Conservation (phyloP, 805 yeast species). For the Yarrowia sp. region DNA sequence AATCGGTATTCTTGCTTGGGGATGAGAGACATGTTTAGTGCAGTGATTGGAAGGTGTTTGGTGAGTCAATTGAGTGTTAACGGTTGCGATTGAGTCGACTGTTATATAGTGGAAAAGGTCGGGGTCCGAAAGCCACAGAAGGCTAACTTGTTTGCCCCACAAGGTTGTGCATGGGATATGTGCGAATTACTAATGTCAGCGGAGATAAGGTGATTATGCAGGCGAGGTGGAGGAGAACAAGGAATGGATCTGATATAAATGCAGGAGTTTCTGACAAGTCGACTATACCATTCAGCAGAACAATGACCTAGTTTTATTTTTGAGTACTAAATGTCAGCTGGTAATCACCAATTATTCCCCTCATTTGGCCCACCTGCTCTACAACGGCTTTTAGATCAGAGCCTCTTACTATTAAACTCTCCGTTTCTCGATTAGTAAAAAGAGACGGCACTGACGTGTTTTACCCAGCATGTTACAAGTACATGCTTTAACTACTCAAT, state of each 20-base stretch:
- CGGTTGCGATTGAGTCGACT: not conserved
- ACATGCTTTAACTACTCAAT: too few relatives aligned
- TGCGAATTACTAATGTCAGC: constrained; percentile 3
- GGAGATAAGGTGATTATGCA: constrained; percentile 26
- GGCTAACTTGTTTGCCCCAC: not conserved
- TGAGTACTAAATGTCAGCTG: too few relatives aligned
- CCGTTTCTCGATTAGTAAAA: not conserved
- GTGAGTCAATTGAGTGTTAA: not conserved
- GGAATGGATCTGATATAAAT: too few relatives aligned
- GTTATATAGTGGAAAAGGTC: not conserved
- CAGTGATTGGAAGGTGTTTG: not conserved
- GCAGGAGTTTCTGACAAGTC: too few relatives aligned
- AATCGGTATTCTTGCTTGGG: constrained; percentile 47
- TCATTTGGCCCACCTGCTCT: too few relatives aligned
- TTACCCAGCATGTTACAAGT: too few relatives aligned
- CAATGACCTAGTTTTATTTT: too few relatives aligned
- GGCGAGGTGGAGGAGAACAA: not conserved
- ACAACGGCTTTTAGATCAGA: not conserved
- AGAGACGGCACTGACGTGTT: not conserved
- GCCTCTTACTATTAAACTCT: not conserved
- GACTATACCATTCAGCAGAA: too few relatives aligned
- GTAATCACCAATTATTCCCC: too few relatives aligned
- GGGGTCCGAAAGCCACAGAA: constrained; percentile 21
- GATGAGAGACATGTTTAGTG: constrained; percentile 4
- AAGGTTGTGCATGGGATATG: constrained; percentile 8